Conservation (phyloP, 108 stramenopile species). For the Aurantiochytrium sp. region DNA sequence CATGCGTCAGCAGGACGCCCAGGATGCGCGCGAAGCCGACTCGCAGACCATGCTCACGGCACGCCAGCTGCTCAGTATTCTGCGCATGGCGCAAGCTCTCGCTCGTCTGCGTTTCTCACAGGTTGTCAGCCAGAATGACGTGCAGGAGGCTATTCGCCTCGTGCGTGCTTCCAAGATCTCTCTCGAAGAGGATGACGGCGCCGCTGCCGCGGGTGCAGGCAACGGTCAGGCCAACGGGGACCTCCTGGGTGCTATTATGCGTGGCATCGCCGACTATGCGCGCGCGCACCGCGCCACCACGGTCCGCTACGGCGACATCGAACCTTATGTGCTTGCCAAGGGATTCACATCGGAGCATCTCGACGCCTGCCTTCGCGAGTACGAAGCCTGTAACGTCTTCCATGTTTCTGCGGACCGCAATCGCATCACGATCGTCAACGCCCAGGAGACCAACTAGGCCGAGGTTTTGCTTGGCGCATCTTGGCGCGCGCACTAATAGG, state of each 20-base stretch:
- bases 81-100: conserved; percentile 85
- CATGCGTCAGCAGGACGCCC: conserved; percentile 68
- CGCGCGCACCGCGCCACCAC: background rate
- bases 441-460: background rate
- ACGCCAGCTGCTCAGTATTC: conserved; percentile 88
- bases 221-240: conserved; percentile 55
- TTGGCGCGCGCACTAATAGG: background rate
- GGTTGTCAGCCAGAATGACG: conserved; percentile 84
- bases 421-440: background rate
- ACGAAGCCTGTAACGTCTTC: conserved; percentile 65
- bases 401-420: conserved; percentile 26
- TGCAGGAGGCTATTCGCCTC: conserved; percentile 91
- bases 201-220: conserved; percentile 54
- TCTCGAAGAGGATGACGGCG: conserved; percentile 26
- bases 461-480: background rate
- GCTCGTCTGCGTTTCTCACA: conserved; percentile 87
- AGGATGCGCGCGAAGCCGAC: background rate
- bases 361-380: conserved; percentile 68
- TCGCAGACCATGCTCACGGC: conserved; percentile 89
- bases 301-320: conserved; percentile 52
- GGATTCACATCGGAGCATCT: conserved; percentile 78
- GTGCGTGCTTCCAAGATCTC: conserved; percentile 61
- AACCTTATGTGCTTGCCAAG: conserved; percentile 74
- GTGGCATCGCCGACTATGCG: conserved; percentile 30
- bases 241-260: conserved; percentile 61